Evolutionary conservation across 257 asterid genomes (phyloP).

Genomic region (Gentiana straminea): DNA sequence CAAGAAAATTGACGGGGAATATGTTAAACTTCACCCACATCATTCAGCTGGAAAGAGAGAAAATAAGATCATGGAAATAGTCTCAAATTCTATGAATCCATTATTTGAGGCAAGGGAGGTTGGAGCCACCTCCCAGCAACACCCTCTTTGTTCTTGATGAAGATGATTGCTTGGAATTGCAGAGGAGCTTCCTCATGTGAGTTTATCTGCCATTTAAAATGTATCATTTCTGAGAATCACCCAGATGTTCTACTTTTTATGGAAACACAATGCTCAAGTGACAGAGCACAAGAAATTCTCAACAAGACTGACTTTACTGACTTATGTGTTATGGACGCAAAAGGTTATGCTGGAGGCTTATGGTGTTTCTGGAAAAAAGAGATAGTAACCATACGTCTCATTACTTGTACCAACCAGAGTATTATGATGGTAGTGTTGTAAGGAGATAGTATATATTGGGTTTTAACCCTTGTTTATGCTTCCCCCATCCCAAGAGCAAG

Average conservation of each 20-base stretch:
- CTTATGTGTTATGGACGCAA: neutral
- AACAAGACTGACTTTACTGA: neutral
- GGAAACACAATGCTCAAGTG: neutral
- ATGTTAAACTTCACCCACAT: too few species aligned
- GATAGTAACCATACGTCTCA: neutral
- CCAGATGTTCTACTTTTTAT: neutral
- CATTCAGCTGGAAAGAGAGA: too few species aligned
- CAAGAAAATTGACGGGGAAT: too few species aligned
- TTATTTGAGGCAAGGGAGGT: too few species aligned
- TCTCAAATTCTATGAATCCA: too few species aligned
- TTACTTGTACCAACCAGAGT: neutral
- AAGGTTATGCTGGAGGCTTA: neutral
- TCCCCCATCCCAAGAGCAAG: too few species aligned
- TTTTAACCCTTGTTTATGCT: too few species aligned
- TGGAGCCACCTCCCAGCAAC: too few species aligned
- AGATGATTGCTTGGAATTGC: too few species aligned
- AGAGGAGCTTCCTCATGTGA: neutral
- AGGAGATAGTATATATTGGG: neutral
- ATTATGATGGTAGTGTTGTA: neutral
- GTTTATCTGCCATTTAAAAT: neutral
- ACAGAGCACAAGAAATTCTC: neutral
- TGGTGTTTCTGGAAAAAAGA: neutral
- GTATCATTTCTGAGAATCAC: neutral
- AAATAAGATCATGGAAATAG: too few species aligned
- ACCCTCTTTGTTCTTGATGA: too few species aligned